Base-by-base conservation (phyloP, 305 asterid genomes). In the Solanum hybrid region DNA sequence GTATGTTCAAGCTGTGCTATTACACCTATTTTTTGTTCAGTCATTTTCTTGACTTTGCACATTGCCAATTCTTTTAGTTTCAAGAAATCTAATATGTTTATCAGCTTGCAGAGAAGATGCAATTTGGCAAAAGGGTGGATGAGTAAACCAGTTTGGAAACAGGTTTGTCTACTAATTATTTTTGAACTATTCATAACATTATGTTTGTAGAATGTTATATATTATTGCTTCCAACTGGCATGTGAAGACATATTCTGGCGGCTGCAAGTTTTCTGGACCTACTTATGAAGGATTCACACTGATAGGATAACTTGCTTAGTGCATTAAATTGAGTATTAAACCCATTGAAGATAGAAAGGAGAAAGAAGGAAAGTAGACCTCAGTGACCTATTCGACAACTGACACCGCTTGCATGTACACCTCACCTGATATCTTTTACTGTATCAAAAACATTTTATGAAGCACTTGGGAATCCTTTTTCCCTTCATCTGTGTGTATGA, bases 81-180 rank as follows among this genome's bases (percentile, higher is more conserved):
- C 87, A 77, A 87, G 91, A 91, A 85, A 90, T 90, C 92, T 95
- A 91, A 89, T 34, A 22, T 85, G 12, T 90, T 93, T 91, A 90
- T 90, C 97, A 98, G 98, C 94, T 95, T 96, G 96, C 98, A 95
- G 97, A 94, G 99, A 92, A 96, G 99, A 92, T 91, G 89, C 92
- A 96, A 91, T 89, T 94, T 96, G 93, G 94, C 97, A 45, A 91
- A 93, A 91, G 98, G 98, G 89, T 97, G 99, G 99, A 94, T 91
- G 95, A 95, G 95, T 93, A 97, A 95, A 91, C 98, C 99, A 78
- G 92, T 97, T 89, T 97, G 99, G 99, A 98, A 98, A 94, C 98
- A 96, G 99, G 99, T 97, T 88, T 81, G 70, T 89, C 82, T 84
- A 57, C 76, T 84, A 17, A 20, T 39, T 84, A 10, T 84, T 51